Percentiles rank a stretch among this genome's conserved stretches.
Conservation (phyloP, 345 rosid species). For the Psidium friedrichsthalianum region DNA sequence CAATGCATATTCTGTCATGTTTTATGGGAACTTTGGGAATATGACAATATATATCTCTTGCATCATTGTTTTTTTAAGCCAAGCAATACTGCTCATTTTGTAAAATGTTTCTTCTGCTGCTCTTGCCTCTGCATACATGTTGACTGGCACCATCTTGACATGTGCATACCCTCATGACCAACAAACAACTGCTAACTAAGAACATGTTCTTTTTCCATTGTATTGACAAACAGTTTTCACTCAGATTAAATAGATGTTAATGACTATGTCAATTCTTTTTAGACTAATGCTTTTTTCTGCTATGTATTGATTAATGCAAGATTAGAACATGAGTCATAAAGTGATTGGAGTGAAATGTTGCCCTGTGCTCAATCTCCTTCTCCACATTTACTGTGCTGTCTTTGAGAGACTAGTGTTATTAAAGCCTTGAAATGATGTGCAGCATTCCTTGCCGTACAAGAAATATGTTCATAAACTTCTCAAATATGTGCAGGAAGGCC, state of each 20-base stretch:
- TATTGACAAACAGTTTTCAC: background rate
- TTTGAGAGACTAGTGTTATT: background rate
- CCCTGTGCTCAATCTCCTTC: background rate
- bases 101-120: background rate
- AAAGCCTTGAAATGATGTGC: background rate
- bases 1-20: background rate
- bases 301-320: background rate
- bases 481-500: slow-evolving; percentile 57
- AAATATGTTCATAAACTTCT: background rate
- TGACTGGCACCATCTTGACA: background rate
- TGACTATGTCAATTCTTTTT: background rate
- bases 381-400: background rate
- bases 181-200: background rate
- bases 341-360: background rate
- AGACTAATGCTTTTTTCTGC: background rate
- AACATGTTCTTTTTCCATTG: background rate
- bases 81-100: background rate
- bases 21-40: background rate
- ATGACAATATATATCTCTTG: background rate
- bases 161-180: background rate
- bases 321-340: background rate
- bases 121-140: background rate
- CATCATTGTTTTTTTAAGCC: background rate
- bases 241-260: background rate
- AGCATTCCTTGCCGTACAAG: background rate